Percentiles rank a stretch among this genome's conserved stretches.
phyloP scores from a whole-genome alignment of 805 yeast genomes.

The Metschnikowia koreensis region DNA sequence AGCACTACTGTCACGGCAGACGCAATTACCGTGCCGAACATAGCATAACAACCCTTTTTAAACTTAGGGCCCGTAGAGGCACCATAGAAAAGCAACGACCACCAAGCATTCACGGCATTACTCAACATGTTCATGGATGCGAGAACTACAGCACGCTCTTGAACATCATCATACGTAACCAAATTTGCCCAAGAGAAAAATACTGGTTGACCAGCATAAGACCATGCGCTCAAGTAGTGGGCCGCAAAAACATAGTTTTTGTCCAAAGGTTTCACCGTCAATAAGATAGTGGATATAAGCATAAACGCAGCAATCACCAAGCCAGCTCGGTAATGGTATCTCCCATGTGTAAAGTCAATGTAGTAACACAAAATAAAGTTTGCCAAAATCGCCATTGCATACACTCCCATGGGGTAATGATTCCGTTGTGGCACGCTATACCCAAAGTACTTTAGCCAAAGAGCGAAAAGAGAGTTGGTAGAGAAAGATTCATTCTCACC shows the following conservation, averaged over 20 bases:
- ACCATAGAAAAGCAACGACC: slow-evolving; percentile 53
- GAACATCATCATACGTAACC: slow-evolving; percentile 55
- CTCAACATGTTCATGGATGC: slow-evolving; percentile 68
- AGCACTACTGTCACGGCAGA: slow-evolving; percentile 39
- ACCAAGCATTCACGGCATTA: slow-evolving; percentile 64
- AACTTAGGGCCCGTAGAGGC: slow-evolving; percentile 53
- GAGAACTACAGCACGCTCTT: slow-evolving; percentile 61
- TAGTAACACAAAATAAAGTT: slow-evolving; percentile 45
- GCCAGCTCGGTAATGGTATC: slow-evolving; percentile 50
- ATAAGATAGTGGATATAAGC: slow-evolving; percentile 48
- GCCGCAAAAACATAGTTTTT: slow-evolving; percentile 46
- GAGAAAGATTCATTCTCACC: slow-evolving; percentile 49
- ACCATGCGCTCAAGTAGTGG: slow-evolving; percentile 52
- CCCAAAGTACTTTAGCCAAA: slow-evolving; percentile 42
- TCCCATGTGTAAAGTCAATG: slow-evolving; percentile 34
- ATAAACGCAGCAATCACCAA: slow-evolving; percentile 41
- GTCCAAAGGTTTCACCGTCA: slow-evolving; percentile 40
- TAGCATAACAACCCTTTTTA: slow-evolving; percentile 53
- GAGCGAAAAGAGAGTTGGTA: slow-evolving; percentile 45
- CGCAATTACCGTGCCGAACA: slow-evolving; percentile 50
- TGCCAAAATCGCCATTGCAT: slow-evolving; percentile 49
- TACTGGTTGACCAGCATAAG: slow-evolving; percentile 59
- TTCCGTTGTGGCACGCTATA: slow-evolving; percentile 47
- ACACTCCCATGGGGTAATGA: slow-evolving; percentile 55
- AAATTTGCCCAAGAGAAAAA: slow-evolving; percentile 65